These are phyloP conservation scores for Podospora pseudopauciseta DNA, from an alignment of 495 filamentous ascomycete genomes.

Conservation along the genomic window DNA sequence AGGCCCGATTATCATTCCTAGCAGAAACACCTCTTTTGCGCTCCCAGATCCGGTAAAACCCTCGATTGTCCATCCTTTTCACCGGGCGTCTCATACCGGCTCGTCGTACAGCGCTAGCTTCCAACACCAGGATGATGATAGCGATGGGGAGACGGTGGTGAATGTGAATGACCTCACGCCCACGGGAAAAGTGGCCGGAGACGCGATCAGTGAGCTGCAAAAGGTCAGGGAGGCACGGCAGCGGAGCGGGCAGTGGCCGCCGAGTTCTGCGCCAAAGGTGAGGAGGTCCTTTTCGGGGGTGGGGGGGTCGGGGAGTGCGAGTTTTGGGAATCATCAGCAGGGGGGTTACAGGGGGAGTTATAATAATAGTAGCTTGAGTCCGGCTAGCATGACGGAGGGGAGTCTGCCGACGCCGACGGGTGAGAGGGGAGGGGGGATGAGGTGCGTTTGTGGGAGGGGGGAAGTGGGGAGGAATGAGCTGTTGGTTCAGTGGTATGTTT, in stretches of 20 bases:
- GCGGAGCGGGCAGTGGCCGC: slow-evolving; percentile 54
- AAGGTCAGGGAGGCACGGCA: slow-evolving; percentile 67
- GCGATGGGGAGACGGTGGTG: slow-evolving; percentile 57
- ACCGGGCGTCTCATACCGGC: slow-evolving; percentile 48
- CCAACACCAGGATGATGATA: slow-evolving; percentile 40
- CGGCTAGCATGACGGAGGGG: slow-evolving; percentile 64
- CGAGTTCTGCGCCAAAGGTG: slow-evolving; percentile 37
- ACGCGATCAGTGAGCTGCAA: slow-evolving; percentile 61
- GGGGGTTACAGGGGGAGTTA: slow-evolving; percentile 11
- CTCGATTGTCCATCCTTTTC: slow-evolving; percentile 49
- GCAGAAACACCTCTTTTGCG: slow-evolving; percentile 59
- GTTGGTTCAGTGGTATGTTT: slow-evolving; percentile 78
- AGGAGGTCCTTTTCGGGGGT: slow-evolving; percentile 13
- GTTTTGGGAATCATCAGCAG: not conserved
- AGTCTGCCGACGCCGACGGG: slow-evolving; percentile 64
- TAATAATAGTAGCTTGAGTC: slow-evolving; percentile 45
- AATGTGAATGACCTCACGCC: slow-evolving; percentile 40
- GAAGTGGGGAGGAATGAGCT: slow-evolving; percentile 55
- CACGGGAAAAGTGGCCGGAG: slow-evolving; percentile 30
- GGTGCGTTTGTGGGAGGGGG: slow-evolving; percentile 67
- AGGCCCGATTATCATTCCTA: slow-evolving; percentile 63
- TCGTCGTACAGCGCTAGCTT: slow-evolving; percentile 43
- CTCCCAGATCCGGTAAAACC: slow-evolving; percentile 51
- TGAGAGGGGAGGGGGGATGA: slow-evolving; percentile 54
- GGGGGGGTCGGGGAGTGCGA: not conserved